Evolutionary conservation across 768 basidiomycete species (phyloP).

Genomic region (Boletus huronensis): DNA sequence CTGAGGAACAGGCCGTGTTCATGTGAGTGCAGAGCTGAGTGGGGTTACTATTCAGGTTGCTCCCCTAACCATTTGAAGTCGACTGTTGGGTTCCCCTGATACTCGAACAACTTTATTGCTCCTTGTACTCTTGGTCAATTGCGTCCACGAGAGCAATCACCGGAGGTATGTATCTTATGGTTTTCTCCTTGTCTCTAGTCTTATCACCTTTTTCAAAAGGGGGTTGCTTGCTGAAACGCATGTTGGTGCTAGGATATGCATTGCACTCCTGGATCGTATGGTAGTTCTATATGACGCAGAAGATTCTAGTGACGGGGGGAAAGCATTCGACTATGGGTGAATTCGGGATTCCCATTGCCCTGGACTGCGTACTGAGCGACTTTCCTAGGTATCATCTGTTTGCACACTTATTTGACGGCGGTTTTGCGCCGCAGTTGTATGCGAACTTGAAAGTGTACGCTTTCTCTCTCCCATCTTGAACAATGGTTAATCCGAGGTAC

Average conservation of each 20-base stretch:
- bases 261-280: conserved; percentile 68
- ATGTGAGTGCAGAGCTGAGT: conserved; percentile 48
- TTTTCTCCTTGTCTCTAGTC: conserved; percentile 4
- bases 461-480: not conserved
- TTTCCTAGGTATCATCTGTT: conserved; percentile 60
- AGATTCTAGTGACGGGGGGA: conserved; percentile 58
- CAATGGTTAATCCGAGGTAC: conserved; percentile 12
- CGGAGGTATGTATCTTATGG: conserved; percentile 47
- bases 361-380: conserved; percentile 9
- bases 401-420: conserved; percentile 57
- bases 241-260: conserved; percentile 62
- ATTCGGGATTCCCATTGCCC: conserved; percentile 6
- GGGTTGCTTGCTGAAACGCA: conserved; percentile 49
- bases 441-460: conserved; percentile 58
- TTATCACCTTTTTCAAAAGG: conserved; percentile 25
- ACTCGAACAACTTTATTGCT: conserved; percentile 55
- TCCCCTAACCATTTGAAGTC: conserved; percentile 35
- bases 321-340: conserved; percentile 77
- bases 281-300: conserved; percentile 65
- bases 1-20: conserved; percentile 72
- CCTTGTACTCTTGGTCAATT: conserved; percentile 71
- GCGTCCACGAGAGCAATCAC: conserved; percentile 52
- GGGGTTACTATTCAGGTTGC: not conserved
- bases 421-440: conserved; percentile 59
- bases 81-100: conserved; percentile 64